Evolutionary conservation across 108 stramenopile genomes (phyloP), one percentile per base, ranked within the genome.

Genomic region (Skeletonema potamos): DNA sequence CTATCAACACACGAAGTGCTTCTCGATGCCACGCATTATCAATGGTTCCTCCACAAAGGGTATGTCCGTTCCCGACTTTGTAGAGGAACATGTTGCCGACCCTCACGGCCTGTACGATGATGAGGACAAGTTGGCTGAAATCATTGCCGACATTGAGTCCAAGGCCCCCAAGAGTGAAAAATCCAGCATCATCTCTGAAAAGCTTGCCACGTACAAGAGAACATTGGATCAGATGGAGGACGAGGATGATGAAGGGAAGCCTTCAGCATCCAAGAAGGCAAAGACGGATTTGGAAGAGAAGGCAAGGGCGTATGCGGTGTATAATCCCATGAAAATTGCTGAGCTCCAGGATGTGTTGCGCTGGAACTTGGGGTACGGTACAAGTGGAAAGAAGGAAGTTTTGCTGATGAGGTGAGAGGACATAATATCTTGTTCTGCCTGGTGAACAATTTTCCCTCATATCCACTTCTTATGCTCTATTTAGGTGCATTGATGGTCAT

Each of bases 321-420:
- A 87, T 64, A 54, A 74, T 1, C 77, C 78, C n/a, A 72, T 58
- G 55, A 90, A 81, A 36, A 62, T 37, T 26, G 86, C 78, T 15
- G 85, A 84, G 32, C 77, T 94, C 41, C 87, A 94, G 61, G 88
- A 90, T 66, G 28, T 86, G 15, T 62, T 94, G 60, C 64, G 87
- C 1, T 94, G 90, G 89, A 94, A 94, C 70, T 32, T 77, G 33
- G 78, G 70, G 1, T 88, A 91, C 64, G 62, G 79, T 17, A 70
- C 82, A 9, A 69, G 27, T 13, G 93, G 93, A 6, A 85, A 62
- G 29, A 94, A 92, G 58, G 80, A 89, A 54, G 64, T 84, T 66
- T 67, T 90, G n/a, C 33, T 92, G 34, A 65, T 70, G 64, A 64
- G 76, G 76, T 77, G 18, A 39, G 66, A n/a, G 33, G 27, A 41